These are phyloP conservation scores for Hymenoscyphus repandus DNA, from an alignment of 2,329 filamentous ascomycete genomes.

Conservation along the genomic window DNA sequence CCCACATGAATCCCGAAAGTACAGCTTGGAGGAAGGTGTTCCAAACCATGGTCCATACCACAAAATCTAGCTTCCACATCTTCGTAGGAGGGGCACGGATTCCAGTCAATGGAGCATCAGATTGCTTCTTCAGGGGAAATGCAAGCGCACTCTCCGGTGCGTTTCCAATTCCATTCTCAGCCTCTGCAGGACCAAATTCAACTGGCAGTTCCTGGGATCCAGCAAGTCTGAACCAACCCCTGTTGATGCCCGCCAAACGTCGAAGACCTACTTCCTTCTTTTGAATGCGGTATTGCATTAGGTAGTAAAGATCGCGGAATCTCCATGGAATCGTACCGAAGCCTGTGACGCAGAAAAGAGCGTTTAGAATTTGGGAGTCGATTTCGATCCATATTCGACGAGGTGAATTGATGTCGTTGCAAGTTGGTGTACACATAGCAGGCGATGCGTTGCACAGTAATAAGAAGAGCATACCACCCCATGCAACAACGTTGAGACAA, in stretches of 20 bases:
- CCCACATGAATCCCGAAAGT: constrained; percentile 80
- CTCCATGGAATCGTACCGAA: constrained; percentile 84
- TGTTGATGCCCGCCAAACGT: constrained; percentile 67
- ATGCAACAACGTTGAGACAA: constrained; percentile 76
- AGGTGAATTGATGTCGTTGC: constrained; percentile 68
- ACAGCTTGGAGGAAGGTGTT: constrained; percentile 75
- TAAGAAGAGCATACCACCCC: constrained; percentile 88
- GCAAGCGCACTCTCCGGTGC: constrained; percentile 49
- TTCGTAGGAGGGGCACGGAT: constrained; percentile 60
- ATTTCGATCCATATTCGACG: constrained; percentile 82
- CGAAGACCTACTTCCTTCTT: constrained; percentile 54
- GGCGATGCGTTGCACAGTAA: constrained; percentile 71
- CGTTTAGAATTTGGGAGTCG: constrained; percentile 78
- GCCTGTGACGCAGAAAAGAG: constrained; percentile 79
- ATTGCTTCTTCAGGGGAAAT: constrained; percentile 56
- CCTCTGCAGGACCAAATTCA: constrained; percentile 47
- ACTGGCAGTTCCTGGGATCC: constrained; percentile 56
- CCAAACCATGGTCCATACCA: constrained; percentile 71
- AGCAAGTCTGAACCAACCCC: constrained; percentile 68
- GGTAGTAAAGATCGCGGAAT: constrained; percentile 71
- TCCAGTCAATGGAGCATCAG: constrained; percentile 66
- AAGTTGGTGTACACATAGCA: constrained; percentile 66
- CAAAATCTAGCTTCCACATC: constrained; percentile 72
- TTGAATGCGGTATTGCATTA: constrained; percentile 57
- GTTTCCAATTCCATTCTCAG: constrained; percentile 36